Evolutionary conservation across 208 protist species (phyloP).

Genomic region (Leishmania mexicana): DNA sequence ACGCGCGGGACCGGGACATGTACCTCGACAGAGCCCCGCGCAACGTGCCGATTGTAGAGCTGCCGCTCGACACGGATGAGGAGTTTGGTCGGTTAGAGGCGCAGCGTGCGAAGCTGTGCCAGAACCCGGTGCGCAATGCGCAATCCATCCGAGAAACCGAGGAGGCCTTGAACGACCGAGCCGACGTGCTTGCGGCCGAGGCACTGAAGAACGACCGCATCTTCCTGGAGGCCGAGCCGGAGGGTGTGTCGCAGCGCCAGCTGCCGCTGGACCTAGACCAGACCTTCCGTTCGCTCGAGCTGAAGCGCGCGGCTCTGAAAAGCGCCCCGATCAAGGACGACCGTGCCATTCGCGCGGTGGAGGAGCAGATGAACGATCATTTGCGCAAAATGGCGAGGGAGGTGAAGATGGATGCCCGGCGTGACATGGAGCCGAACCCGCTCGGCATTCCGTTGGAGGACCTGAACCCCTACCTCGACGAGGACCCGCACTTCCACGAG

Average conservation of each 20-base stretch:
- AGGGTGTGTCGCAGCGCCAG: conserved; percentile 65
- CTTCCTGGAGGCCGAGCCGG: conserved; percentile 71
- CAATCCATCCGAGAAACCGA: conserved; percentile 56
- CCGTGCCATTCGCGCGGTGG: conserved; percentile 49
- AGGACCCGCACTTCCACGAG: conserved; percentile 65
- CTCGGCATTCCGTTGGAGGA: conserved; percentile 64
- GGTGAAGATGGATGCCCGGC: conserved; percentile 59
- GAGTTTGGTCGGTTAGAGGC: conserved; percentile 64
- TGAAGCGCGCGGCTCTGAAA: conserved; percentile 68
- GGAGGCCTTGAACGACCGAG: conserved; percentile 62
- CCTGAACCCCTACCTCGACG: conserved; percentile 50
- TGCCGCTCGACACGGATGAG: conserved; percentile 79
- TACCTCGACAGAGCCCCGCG: conserved; percentile 49
- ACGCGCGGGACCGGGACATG: conserved; percentile 53
- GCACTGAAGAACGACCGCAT: conserved; percentile 78
- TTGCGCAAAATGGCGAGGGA: conserved; percentile 48
- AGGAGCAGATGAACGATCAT: conserved; percentile 77
- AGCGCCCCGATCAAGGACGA: conserved; percentile 39
- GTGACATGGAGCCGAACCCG: conserved; percentile 57
- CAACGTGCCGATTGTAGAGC: conserved; percentile 59
- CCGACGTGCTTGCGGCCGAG: conserved; percentile 58
- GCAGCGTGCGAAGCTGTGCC: conserved; percentile 60
- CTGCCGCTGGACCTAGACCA: conserved; percentile 66
- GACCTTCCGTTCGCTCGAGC: conserved; percentile 66
- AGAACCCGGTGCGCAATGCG: conserved; percentile 52